A percentile compares a stretch with the other conserved stretches of the same genome.
Evolutionary conservation across 805 yeast species (phyloP).

Genomic region (Isabelozyma pseudorhagii): DNA sequence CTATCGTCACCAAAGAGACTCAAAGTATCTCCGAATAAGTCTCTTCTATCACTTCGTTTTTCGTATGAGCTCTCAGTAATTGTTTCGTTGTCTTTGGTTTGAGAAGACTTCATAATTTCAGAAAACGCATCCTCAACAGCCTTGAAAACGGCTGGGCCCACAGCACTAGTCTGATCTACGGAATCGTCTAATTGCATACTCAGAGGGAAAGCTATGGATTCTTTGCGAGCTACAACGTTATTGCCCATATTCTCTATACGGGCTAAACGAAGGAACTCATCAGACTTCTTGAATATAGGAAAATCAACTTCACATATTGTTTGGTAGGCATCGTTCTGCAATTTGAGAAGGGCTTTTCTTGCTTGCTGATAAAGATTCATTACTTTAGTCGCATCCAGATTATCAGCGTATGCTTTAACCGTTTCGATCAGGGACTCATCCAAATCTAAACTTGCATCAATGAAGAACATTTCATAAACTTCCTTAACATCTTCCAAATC

Average conservation of each 20-base stretch:
- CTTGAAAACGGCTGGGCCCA: constrained; percentile 45
- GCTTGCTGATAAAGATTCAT: constrained; percentile 46
- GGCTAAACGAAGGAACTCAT: constrained; percentile 29
- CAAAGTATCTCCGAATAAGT: constrained; percentile 22
- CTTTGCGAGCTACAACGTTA: background rate
- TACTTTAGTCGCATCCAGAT: constrained; percentile 5
- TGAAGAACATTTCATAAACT: constrained; percentile 46
- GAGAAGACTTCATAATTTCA: constrained; percentile 45
- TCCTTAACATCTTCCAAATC: constrained; percentile 52
- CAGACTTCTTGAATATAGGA: constrained; percentile 58
- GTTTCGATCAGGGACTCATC: constrained; percentile 13
- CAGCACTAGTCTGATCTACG: constrained; percentile 18
- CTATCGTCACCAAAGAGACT: constrained; percentile 28
- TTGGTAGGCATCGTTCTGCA: constrained; percentile 54
- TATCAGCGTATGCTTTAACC: constrained; percentile 24
- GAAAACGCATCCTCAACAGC: constrained; percentile 70
- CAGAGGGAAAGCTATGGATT: background rate
- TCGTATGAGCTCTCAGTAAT: background rate
- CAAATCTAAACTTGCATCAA: constrained; percentile 6
- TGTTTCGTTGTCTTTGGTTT: constrained; percentile 1
- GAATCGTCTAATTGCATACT: background rate
- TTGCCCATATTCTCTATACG: background rate
- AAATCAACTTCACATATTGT: constrained; percentile 52
- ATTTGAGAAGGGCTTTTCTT: constrained; percentile 52
- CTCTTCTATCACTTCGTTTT: constrained; percentile 5